phyloP scores from a whole-genome alignment of 306 rosid species.

The Rosa chinensis region DNA sequence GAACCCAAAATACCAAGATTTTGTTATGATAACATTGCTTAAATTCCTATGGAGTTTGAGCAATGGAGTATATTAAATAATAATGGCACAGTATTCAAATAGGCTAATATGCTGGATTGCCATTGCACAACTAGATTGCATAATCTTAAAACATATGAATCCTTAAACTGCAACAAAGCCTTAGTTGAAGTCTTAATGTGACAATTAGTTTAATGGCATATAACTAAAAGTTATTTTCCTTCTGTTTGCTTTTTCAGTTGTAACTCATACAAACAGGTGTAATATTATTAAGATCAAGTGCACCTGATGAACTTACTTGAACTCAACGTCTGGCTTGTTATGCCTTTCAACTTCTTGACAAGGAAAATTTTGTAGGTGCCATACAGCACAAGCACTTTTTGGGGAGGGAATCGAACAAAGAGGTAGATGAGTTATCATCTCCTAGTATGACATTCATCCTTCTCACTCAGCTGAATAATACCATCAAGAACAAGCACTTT shows the following conservation, averaged over 20 bases:
- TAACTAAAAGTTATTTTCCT: not conserved
- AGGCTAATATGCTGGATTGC: too few relatives aligned
- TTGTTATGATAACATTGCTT: too few relatives aligned
- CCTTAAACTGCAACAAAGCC: not conserved
- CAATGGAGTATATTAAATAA: too few relatives aligned
- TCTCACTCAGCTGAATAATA: slow-evolving; percentile 92
- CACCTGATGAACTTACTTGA: slow-evolving; percentile 55
- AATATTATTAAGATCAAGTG: slow-evolving; percentile 15
- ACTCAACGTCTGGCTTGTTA: slow-evolving; percentile 96
- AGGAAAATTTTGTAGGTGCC: slow-evolving; percentile 71
- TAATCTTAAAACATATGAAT: not conserved
- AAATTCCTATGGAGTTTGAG: too few relatives aligned
- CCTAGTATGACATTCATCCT: slow-evolving; percentile 98
- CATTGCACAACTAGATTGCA: not conserved
- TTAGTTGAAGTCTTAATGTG: not conserved
- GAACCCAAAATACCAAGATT: not conserved
- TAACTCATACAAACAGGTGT: not conserved
- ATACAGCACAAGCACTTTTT: slow-evolving; percentile 39
- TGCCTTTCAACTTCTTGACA: slow-evolving; percentile 99
- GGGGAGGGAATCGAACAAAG: slow-evolving; percentile 92
- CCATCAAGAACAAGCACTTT: slow-evolving; percentile 98
- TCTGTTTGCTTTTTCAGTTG: not conserved
- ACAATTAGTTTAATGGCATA: too few relatives aligned
- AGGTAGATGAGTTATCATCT: slow-evolving; percentile 96
- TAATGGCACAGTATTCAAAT: too few relatives aligned